These are phyloP conservation scores for Hypoxylon crocopeplum DNA, from an alignment of 495 filamentous ascomycete species.

Conservation along the genomic window DNA sequence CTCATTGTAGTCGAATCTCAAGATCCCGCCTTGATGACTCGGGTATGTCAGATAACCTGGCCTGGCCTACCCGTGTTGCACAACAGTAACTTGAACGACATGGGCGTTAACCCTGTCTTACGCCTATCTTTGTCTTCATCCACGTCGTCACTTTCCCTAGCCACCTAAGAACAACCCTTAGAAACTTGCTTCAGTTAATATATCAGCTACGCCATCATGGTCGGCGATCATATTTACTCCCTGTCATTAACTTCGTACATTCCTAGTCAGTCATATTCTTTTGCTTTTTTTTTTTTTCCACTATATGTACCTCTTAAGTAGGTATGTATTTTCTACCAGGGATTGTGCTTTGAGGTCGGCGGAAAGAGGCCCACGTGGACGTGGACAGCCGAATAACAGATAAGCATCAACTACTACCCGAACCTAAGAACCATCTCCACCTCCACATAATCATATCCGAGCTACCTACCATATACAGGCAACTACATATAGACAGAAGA, in stretches of 20 bases:
- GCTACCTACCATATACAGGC: slow-evolving; percentile 8
- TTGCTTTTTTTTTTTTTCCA: not conserved
- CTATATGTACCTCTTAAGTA: not conserved
- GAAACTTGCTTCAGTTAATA: not conserved
- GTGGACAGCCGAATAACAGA: too few relatives aligned
- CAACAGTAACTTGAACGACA: not conserved
- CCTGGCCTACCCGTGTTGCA: not conserved
- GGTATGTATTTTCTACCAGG: too few relatives aligned
- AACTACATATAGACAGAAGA: slow-evolving; percentile 3
- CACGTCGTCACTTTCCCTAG: not conserved
- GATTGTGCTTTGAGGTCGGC: too few relatives aligned
- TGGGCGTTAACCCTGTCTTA: not conserved
- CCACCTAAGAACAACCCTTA: not conserved
- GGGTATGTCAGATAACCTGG: not conserved
- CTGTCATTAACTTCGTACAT: not conserved
- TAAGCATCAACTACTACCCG: not conserved
- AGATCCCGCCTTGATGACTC: not conserved
- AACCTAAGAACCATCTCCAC: too few relatives aligned
- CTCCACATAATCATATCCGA: too few relatives aligned
- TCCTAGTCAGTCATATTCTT: not conserved
- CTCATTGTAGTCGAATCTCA: not conserved
- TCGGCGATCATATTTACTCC: not conserved
- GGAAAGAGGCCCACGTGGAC: too few relatives aligned
- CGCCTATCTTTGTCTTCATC: not conserved
- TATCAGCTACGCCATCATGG: not conserved